Evolutionary conservation across 2,329 filamentous ascomycete genomes (phyloP).

Genomic region (Raffaelea ambrosiae): DNA sequence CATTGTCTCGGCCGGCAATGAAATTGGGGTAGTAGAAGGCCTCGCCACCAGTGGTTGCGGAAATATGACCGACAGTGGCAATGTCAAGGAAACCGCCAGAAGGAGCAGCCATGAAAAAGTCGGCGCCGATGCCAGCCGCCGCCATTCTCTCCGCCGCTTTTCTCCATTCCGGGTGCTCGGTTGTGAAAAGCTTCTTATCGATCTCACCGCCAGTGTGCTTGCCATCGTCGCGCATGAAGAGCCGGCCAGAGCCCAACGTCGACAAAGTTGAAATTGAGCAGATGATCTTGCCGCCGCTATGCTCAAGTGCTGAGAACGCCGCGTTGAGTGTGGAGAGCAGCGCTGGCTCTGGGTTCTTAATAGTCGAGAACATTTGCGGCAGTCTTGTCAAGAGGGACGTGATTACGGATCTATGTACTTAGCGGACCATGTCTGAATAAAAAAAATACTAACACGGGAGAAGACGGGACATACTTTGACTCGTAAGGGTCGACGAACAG

Average conservation of each 20-base stretch:
- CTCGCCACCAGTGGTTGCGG: constrained; percentile 86
- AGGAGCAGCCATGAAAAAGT: constrained; percentile 91
- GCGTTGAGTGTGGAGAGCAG: constrained; percentile 78
- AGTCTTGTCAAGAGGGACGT: constrained; percentile 76
- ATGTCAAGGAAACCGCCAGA: constrained; percentile 88
- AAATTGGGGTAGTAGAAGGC: constrained; percentile 97
- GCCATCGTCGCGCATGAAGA: constrained; percentile 81
- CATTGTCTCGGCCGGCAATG: constrained; percentile 73
- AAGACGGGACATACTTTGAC: constrained; percentile 48
- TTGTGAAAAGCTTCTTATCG: constrained; percentile 85
- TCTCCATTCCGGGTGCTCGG: constrained; percentile 81
- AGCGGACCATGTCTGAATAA: constrained; percentile 17
- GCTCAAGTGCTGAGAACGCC: constrained; percentile 71
- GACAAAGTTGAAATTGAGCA: constrained; percentile 82
- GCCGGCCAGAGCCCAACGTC: constrained; percentile 79
- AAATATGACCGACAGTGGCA: constrained; percentile 83
- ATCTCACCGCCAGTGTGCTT: constrained; percentile 80
- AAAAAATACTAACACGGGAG: not conserved
- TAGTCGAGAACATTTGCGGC: constrained; percentile 74
- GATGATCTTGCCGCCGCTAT: constrained; percentile 86
- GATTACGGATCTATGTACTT: constrained; percentile 55
- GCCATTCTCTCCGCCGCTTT: constrained; percentile 85
- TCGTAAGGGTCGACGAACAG: constrained; percentile 93
- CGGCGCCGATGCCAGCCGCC: constrained; percentile 74
- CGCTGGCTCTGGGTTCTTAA: constrained; percentile 87